A percentile compares a stretch with the other conserved stretches of the same genome.
Conservation (phyloP, 2,329 filamentous ascomycete species). For the Cytospora mali region DNA sequence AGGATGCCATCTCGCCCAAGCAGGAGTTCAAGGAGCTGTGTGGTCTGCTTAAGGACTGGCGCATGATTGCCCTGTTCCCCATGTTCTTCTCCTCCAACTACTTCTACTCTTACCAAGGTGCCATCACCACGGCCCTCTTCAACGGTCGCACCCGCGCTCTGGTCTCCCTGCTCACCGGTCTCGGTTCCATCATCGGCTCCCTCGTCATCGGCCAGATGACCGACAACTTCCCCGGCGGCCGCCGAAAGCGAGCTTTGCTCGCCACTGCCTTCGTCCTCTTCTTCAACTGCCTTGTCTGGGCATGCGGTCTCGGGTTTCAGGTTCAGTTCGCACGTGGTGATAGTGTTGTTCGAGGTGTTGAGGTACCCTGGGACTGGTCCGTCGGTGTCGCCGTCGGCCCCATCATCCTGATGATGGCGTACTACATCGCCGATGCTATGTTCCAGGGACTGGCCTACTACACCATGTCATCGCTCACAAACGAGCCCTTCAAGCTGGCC, state of each 20-base stretch:
- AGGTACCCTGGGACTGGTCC: conserved; percentile 35
- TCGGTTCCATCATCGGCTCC: conserved; percentile 72
- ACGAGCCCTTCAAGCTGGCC: conserved; percentile 72
- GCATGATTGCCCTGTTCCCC: conserved; percentile 71
- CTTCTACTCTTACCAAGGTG: conserved; percentile 83
- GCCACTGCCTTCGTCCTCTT: conserved; percentile 59
- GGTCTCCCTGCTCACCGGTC: conserved; percentile 71
- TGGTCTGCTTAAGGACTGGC: conserved; percentile 28
- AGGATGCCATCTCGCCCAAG: conserved; percentile 25
- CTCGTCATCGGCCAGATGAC: conserved; percentile 66
- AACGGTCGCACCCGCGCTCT: conserved; percentile 74
- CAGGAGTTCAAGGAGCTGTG: conserved; percentile 29
- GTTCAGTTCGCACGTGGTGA: conserved; percentile 46
- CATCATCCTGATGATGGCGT: conserved; percentile 34
- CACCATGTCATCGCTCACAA: conserved; percentile 74
- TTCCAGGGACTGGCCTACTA: conserved; percentile 64
- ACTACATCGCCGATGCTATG: conserved; percentile 35
- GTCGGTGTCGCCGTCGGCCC: conserved; percentile 32
- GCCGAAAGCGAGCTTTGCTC: conserved; percentile 62
- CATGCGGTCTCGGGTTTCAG: conserved; percentile 71
- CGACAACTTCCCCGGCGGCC: conserved; percentile 57
- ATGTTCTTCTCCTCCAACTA: conserved; percentile 84
- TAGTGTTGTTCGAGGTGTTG: conserved; percentile 26
- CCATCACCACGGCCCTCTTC: conserved; percentile 71
- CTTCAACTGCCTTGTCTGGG: conserved; percentile 69